Evolutionary conservation across 2,329 filamentous ascomycete species (phyloP).

Genomic region (Microsporum canis): DNA sequence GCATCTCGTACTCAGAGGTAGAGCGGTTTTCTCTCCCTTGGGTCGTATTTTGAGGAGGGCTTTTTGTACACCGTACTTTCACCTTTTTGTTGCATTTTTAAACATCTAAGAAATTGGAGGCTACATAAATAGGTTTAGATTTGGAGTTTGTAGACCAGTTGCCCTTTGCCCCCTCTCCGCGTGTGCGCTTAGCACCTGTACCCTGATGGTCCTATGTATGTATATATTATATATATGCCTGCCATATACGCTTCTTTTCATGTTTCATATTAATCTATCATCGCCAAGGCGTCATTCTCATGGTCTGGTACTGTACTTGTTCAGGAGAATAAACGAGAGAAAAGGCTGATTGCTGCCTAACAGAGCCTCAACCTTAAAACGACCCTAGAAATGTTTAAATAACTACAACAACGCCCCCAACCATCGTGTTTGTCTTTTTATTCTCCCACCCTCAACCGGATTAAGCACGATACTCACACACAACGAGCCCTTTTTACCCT

Average conservation of each 20-base stretch:
- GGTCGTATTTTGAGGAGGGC: not conserved
- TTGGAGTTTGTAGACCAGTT: not conserved
- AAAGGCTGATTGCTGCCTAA: not conserved
- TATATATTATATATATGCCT: slow-evolving; percentile 2
- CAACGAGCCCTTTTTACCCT: too few relatives aligned
- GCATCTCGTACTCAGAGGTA: not conserved
- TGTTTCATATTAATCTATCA: too few relatives aligned
- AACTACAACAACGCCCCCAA: not conserved
- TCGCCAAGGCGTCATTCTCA: not conserved
- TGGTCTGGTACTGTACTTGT: not conserved
- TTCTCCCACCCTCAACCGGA: too few relatives aligned
- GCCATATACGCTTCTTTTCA: too few relatives aligned
- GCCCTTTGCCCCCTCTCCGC: not conserved
- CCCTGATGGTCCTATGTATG: not conserved
- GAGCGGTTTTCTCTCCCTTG: not conserved
- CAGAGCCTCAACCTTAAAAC: not conserved
- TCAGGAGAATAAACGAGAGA: not conserved
- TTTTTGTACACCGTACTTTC: not conserved
- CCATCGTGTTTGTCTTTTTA: not conserved
- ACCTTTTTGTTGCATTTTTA: not conserved
- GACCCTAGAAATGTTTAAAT: not conserved
- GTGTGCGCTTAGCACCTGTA: too few relatives aligned
- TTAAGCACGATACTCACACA: too few relatives aligned
- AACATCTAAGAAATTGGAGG: not conserved
- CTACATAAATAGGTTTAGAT: not conserved